Evolutionary conservation across 2,329 filamentous ascomycete species (phyloP).

Genomic region (Verticillium longisporum): DNA sequence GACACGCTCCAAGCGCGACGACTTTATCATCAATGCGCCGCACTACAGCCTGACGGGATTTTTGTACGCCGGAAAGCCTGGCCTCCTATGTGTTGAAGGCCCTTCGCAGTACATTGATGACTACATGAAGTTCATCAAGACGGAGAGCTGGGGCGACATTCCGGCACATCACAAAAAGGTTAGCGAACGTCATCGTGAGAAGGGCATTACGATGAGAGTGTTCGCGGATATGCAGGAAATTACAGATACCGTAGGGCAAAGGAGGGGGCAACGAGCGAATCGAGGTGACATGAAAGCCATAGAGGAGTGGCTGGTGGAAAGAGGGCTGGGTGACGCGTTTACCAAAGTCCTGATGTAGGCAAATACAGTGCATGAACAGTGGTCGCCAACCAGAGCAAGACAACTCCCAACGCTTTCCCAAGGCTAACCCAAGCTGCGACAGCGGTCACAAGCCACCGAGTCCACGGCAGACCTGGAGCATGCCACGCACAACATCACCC

Average conservation of each 20-base stretch:
- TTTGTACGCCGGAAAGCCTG: slow-evolving; percentile 53
- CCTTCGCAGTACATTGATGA: slow-evolving; percentile 39
- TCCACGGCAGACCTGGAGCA: too few relatives aligned
- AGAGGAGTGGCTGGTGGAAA: slow-evolving; percentile 39
- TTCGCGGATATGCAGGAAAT: slow-evolving; percentile 53
- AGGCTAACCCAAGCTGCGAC: too few relatives aligned
- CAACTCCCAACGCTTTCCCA: too few relatives aligned
- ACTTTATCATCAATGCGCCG: slow-evolving; percentile 47
- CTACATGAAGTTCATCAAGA: slow-evolving; percentile 59
- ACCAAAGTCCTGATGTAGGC: slow-evolving; percentile 30
- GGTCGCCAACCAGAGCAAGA: too few relatives aligned
- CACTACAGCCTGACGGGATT: slow-evolving; percentile 49
- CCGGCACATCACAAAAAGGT: slow-evolving; percentile 57
- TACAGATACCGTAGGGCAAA: slow-evolving; percentile 40
- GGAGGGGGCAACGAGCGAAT: slow-evolving; percentile 40
- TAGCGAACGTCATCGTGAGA: slow-evolving; percentile 45
- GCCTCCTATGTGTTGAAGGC: slow-evolving; percentile 45
- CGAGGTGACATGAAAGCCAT: slow-evolving; percentile 46
- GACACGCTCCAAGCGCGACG: slow-evolving; percentile 50
- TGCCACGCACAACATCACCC: too few relatives aligned
- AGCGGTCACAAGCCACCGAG: too few relatives aligned
- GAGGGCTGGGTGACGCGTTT: slow-evolving; percentile 36
- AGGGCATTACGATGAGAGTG: slow-evolving; percentile 24
- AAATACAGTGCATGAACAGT: neutral
- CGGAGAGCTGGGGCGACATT: slow-evolving; percentile 56